Evolutionary conservation across 257 asterid species (phyloP).

Genomic region (Perilla frutescens): DNA sequence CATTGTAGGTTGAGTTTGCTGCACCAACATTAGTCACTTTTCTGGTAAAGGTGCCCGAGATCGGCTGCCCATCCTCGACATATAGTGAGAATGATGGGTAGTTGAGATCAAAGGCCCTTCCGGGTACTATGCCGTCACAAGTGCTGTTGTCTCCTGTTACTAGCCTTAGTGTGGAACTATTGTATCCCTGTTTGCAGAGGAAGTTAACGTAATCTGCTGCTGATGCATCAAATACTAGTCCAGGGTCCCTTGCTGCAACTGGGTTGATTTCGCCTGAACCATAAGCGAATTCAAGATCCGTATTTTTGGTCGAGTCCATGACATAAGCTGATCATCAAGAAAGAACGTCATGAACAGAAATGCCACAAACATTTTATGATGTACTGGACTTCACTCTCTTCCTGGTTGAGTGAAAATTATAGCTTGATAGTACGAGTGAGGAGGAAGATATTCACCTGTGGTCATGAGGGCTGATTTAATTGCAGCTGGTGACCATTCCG

Average conservation of each 20-base stretch:
- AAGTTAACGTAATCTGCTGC: conserved; percentile 52
- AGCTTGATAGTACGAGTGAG: neutral
- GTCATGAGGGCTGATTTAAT: conserved; percentile 63
- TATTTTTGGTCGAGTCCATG: conserved; percentile 43
- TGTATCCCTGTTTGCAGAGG: conserved; percentile 64
- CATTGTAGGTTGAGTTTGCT: conserved; percentile 47
- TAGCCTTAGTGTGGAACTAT: conserved; percentile 44
- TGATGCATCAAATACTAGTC: conserved; percentile 51
- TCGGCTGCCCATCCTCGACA: conserved; percentile 44
- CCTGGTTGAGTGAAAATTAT: too few species aligned
- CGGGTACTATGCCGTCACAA: conserved; percentile 40
- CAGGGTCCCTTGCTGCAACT: conserved; percentile 48
- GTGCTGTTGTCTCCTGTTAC: conserved; percentile 55
- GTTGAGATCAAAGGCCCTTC: conserved; percentile 59
- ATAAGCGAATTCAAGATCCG: conserved; percentile 49
- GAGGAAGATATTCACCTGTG: conserved; percentile 39
- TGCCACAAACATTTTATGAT: too few species aligned
- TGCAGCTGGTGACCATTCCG: conserved; percentile 55
- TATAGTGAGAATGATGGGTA: conserved; percentile 59
- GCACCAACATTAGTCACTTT: conserved; percentile 55
- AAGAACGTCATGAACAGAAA: neutral
- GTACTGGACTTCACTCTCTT: too few species aligned
- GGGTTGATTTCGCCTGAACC: conserved; percentile 63
- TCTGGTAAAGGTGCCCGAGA: conserved; percentile 45
- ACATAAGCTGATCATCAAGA: conserved; percentile 40